phyloP scores from a whole-genome alignment of 2,329 filamentous ascomycete genomes.

The Grosmannia clavigera region DNA sequence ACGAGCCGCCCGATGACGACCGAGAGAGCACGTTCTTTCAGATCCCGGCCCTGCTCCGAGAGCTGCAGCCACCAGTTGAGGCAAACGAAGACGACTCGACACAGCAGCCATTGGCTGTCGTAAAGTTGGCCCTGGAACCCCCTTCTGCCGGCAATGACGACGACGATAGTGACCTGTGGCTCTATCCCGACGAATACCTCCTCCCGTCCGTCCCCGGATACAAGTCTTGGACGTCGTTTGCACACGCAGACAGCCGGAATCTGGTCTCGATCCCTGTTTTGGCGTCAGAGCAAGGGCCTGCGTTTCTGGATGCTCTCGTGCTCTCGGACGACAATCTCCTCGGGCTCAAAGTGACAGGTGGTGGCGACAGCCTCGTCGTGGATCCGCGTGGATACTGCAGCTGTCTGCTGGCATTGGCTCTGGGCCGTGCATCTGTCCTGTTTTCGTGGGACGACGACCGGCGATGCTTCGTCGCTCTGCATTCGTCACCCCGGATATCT shows the following conservation, averaged over 20 bases:
- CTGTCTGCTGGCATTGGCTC: conserved; percentile 51
- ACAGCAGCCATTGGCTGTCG: neutral
- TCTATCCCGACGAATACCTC: conserved; percentile 22
- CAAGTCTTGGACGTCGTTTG: conserved; percentile 60
- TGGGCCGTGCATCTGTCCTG: conserved; percentile 61
- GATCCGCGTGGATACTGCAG: conserved; percentile 36
- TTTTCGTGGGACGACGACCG: conserved; percentile 48
- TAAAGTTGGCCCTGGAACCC: neutral
- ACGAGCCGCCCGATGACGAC: conserved; percentile 2
- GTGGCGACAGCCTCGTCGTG: conserved; percentile 27
- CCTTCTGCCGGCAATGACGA: neutral
- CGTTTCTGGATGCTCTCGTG: conserved; percentile 53
- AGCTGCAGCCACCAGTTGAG: neutral
- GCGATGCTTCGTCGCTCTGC: neutral
- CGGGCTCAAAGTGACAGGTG: conserved; percentile 21
- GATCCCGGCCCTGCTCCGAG: conserved; percentile 21
- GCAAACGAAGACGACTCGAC: neutral
- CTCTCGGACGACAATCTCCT: conserved; percentile 27
- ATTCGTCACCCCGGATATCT: conserved; percentile 35
- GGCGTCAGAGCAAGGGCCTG: conserved; percentile 55
- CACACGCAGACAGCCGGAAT: conserved; percentile 23
- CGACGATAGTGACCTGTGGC: conserved; percentile 33
- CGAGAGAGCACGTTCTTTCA: conserved; percentile 25
- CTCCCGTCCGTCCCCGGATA: conserved; percentile 27
- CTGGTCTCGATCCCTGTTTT: conserved; percentile 30